phyloP scores from a whole-genome alignment of 2,329 filamentous ascomycete genomes.

The Botryotinia calthae region DNA sequence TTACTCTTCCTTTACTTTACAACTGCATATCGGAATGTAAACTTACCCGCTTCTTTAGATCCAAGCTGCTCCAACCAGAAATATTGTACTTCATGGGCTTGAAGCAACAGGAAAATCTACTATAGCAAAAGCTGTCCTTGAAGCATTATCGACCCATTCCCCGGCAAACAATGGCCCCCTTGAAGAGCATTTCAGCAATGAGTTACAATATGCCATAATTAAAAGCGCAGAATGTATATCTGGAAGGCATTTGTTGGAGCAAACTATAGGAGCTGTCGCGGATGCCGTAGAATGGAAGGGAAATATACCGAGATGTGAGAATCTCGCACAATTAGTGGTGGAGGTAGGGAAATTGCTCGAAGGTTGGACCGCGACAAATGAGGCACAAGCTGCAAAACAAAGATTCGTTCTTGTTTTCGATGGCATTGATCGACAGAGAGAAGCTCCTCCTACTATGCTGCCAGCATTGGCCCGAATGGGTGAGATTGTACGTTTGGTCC shows the following conservation, averaged over 20 bases:
- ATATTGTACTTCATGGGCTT: slow-evolving; percentile 78
- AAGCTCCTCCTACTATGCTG: slow-evolving; percentile 74
- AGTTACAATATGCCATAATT: slow-evolving; percentile 58
- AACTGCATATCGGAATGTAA: neutral
- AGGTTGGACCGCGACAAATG: slow-evolving; percentile 26
- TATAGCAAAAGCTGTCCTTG: slow-evolving; percentile 62
- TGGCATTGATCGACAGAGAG: slow-evolving; percentile 79
- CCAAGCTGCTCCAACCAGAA: slow-evolving; percentile 37
- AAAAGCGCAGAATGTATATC: slow-evolving; percentile 76
- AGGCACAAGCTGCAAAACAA: slow-evolving; percentile 39
- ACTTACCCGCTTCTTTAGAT: slow-evolving; percentile 28
- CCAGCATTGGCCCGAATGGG: slow-evolving; percentile 78
- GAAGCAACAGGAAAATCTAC: slow-evolving; percentile 84
- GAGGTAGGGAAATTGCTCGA: slow-evolving; percentile 64
- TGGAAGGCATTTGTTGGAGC: slow-evolving; percentile 72
- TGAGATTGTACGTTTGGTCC: slow-evolving; percentile 63
- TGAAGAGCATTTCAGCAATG: slow-evolving; percentile 48
- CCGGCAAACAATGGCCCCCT: slow-evolving; percentile 56
- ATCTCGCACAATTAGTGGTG: slow-evolving; percentile 71
- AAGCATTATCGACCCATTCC: slow-evolving; percentile 44
- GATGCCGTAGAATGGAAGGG: slow-evolving; percentile 50
- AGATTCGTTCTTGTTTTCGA: slow-evolving; percentile 83
- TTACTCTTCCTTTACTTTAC: neutral
- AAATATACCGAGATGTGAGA: slow-evolving; percentile 68
- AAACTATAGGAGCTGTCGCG: slow-evolving; percentile 59